A percentile compares a stretch with the other conserved stretches of the same genome.
Evolutionary conservation across 768 basidiomycete genomes (phyloP).

Genomic region (Lactarius indigo): DNA sequence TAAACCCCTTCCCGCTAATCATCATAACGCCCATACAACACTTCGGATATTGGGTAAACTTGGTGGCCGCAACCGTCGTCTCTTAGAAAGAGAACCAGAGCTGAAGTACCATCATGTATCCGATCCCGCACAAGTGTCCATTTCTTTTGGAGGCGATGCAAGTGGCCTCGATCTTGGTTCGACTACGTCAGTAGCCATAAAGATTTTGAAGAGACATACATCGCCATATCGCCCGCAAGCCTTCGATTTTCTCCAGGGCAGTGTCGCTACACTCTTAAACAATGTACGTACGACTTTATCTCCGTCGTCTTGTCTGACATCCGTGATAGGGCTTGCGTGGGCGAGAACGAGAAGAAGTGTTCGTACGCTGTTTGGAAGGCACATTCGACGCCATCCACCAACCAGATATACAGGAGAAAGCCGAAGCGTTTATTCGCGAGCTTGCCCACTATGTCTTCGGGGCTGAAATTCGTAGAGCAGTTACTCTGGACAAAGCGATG

Average conservation of each 20-base stretch:
- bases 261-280: constrained; percentile 64
- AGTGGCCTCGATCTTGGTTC: constrained; percentile 67
- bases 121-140: constrained; percentile 61
- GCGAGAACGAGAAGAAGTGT: constrained; percentile 71
- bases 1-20: constrained; percentile 83
- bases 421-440: constrained; percentile 65
- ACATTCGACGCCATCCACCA: constrained; percentile 73
- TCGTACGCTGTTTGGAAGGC: constrained; percentile 67
- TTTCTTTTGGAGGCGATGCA: constrained; percentile 69
- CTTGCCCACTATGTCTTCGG: constrained; percentile 71
- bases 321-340: constrained; percentile 58
- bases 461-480: constrained; percentile 62
- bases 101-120: constrained; percentile 69
- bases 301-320: constrained; percentile 2
- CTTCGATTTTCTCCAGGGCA: constrained; percentile 67
- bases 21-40: constrained; percentile 89
- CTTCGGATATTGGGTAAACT: constrained; percentile 96
- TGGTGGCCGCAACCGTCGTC: constrained; percentile 87
- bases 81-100: constrained; percentile 76
- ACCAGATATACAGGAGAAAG: constrained; percentile 64
- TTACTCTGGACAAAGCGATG: constrained; percentile 48
- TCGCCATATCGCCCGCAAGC: constrained; percentile 54
- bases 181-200: constrained; percentile 59
- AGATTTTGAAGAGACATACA: constrained; percentile 51
- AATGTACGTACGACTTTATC: constrained; percentile 48